Base-by-base conservation (phyloP, 345 rosid genomes). In the Rhodamnia rubescens region DNA sequence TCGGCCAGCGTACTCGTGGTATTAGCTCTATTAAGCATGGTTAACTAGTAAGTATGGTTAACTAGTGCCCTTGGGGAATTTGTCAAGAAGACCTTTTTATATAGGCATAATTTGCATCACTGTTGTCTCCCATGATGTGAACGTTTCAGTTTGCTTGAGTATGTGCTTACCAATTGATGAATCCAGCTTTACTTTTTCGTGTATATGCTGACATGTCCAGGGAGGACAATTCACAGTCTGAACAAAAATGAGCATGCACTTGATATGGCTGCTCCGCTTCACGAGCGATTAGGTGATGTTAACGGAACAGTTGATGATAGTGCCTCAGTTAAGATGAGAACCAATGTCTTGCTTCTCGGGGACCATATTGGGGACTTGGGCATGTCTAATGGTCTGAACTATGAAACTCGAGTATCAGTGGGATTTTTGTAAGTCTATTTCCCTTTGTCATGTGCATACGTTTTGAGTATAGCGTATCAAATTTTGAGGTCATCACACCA, bases 241-340 rank as follows among this genome's bases (percentile, higher is more conserved):
- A 96, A 95, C 89, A 96, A 96, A 89, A 96, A 96, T 85, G 94
- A 95, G 87, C 99, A 92, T 86, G 98, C 98, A 87, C 92, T 95
- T 85, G 99, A 93, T 88, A 95, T 95, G 96, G 94, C 98, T 90
- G 92, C 92, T 90, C 98, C 96, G 75, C 93, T 95, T 89, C 98
- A 92, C 51, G 92, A 92, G 74, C 93, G 84, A 64, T 83, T 92
- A 74, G 96, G 96, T 55, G 92, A 91, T 81, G 74, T 8, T 56
- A 57, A 86, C 82, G 91, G 87, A 74, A 86, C 88, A 69, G 84
- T 83, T 40, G 85, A 87, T 87, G 95, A 89, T 61, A 86, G 57
- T 85, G 89, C 86, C 83, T 89, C 90, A 1, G 89, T 94, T 85
- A 96, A 92, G 89, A 90, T 88, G 88, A 88, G 99, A 91, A 96